Evolutionary conservation across 1,284 basidiomycete species (phyloP).

Genomic region (Meripilus lineatus): DNA sequence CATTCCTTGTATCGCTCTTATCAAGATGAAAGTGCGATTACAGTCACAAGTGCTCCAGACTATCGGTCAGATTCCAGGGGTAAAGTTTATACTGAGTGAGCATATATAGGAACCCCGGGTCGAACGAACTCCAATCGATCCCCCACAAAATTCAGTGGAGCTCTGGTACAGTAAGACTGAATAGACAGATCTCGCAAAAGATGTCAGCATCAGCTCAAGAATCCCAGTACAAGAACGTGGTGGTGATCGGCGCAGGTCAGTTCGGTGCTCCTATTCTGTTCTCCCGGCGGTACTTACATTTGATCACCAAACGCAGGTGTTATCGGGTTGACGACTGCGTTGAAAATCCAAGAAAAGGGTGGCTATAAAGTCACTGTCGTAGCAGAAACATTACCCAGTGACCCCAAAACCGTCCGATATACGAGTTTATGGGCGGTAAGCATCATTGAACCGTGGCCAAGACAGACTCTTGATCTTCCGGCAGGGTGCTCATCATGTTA

Average conservation of each 20-base stretch:
- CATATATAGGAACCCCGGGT: too few species aligned
- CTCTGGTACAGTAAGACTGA: too few species aligned
- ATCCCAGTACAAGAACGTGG: conserved; percentile 21
- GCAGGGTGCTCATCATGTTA: conserved; percentile 69
- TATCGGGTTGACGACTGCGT: conserved; percentile 65
- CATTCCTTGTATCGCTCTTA: too few species aligned
- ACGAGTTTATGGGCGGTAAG: conserved; percentile 77
- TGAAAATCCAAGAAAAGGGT: conserved; percentile 56
- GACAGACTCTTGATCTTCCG: not conserved
- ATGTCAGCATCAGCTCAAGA: too few species aligned
- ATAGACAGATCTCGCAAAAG: too few species aligned
- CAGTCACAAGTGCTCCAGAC: too few species aligned
- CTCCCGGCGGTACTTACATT: not conserved
- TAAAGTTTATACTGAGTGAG: too few species aligned
- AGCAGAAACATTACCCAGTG: conserved; percentile 62
- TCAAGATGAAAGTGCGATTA: too few species aligned
- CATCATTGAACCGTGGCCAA: not conserved
- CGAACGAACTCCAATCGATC: too few species aligned
- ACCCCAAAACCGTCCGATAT: conserved; percentile 62
- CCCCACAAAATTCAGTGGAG: too few species aligned
- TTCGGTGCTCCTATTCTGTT: not conserved
- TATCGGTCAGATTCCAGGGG: too few species aligned
- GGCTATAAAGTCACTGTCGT: conserved; percentile 58
- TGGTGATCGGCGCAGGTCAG: conserved; percentile 29
- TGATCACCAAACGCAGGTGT: conserved; percentile 42